Evolutionary conservation across 2,329 filamentous ascomycete genomes (phyloP), one percentile per base, ranked within the genome.

Genomic region (Alternaria gansuensis): DNA sequence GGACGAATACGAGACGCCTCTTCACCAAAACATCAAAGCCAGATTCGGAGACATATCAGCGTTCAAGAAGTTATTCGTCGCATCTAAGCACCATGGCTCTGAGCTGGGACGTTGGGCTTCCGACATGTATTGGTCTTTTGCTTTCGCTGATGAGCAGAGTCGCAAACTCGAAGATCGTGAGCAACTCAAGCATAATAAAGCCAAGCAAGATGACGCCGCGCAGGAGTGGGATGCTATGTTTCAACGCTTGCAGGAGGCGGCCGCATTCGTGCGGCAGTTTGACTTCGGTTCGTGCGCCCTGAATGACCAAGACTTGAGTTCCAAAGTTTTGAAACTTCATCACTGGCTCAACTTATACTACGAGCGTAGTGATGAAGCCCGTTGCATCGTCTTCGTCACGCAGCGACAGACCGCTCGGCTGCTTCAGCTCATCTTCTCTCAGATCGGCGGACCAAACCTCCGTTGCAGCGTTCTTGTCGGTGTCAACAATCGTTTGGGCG

Each of bases 321-420:
- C 87, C 14, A 99, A 98, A 75, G 88, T 94, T 0, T 76, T 84
- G 4, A 68, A 83, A 5, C 83, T 98, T 0, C 74, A 87, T 23
- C 72, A 81, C 2, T 86, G 88, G 54, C 81, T 98, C 1, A 73
- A 77, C 3, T 76, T 85, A 7, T 84, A 89, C 49, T 97, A 93
- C 68, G 78, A 84, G 31, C 76, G 82, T 2, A 77, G 81, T 3
- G 82, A 82, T 1, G 82, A 87, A 6, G 81, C 84, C 28, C 88
- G 88, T 60, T 96, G 92, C 70, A 96, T 99, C 54, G 86, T 98
- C 0, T 98, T 99, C 75, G 92, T 96, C 0, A 84, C 92, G 60
- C 85, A 90, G 72, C 84, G 93, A 39, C 87, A 90, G 63, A 94
- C 92, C 0, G 94, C 93, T 0, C 85, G 87, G 17, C 77, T 96